Evolutionary conservation across 2,329 filamentous ascomycete genomes (phyloP).

Genomic region (Verticillium dahliae): DNA sequence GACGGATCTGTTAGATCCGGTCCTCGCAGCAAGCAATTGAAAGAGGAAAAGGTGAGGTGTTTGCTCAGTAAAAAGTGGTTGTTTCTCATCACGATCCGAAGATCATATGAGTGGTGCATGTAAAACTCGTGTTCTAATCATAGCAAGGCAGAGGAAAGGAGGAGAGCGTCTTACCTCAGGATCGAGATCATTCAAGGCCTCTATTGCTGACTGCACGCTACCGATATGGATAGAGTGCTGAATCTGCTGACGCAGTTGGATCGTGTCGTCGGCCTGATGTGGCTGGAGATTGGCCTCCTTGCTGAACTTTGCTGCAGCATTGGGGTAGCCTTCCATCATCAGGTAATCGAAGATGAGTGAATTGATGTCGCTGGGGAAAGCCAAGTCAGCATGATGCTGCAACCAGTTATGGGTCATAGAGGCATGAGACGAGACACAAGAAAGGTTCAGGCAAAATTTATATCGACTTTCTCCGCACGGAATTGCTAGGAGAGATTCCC

Average conservation of each 20-base stretch:
- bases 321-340: conserved; percentile 89
- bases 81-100: conserved; percentile 86
- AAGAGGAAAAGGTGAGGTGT: conserved; percentile 4
- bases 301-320: conserved; percentile 87
- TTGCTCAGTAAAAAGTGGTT: conserved; percentile 49
- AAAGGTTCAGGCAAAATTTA: conserved; percentile 57
- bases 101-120: conserved; percentile 99
- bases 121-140: conserved; percentile 89
- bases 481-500: conserved; percentile 99
- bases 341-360: conserved; percentile 93
- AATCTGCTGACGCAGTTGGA: conserved; percentile 75
- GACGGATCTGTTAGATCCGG: conserved; percentile 18
- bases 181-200: conserved; percentile 81
- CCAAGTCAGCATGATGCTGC: conserved; percentile 1
- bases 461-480: conserved; percentile 80
- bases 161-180: conserved; percentile 64
- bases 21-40: conserved; percentile 1
- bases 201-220: conserved; percentile 78
- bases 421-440: neutral
- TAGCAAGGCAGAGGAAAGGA: conserved; percentile 38
- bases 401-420: neutral
- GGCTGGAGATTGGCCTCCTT: conserved; percentile 83
- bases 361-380: conserved; percentile 75
- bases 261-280: conserved; percentile 64
- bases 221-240: conserved; percentile 79